Evolutionary conservation across 2,329 filamentous ascomycete genomes (phyloP).

Genomic region (Aureobasidium lini): DNA sequence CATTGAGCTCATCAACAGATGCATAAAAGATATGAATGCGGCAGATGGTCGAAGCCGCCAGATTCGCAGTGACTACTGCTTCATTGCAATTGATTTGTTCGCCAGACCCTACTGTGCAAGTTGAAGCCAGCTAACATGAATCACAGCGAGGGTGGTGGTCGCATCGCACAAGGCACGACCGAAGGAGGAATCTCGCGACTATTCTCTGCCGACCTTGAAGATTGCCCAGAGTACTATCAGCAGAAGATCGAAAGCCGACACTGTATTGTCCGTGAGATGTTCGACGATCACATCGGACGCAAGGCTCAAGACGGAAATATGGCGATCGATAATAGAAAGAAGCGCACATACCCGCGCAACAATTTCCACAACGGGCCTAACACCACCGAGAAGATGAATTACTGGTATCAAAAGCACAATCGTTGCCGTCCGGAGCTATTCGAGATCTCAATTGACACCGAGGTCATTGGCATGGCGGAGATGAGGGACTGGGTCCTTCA

Average conservation of each 20-base stretch:
- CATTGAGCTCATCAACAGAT: background rate
- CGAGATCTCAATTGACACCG: background rate
- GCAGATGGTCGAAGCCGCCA: background rate
- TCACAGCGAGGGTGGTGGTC: background rate
- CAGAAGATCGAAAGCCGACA: background rate
- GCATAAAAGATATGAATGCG: background rate
- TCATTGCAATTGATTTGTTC: background rate
- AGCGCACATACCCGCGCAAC: background rate
- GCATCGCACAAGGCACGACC: background rate
- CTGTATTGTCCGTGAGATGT: background rate
- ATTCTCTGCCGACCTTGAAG: background rate
- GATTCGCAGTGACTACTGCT: background rate
- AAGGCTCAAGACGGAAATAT: background rate
- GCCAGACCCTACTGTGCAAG: background rate
- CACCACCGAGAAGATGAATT: background rate
- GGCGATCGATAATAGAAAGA: background rate
- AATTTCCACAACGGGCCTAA: background rate
- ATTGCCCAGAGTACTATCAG: background rate
- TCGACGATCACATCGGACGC: background rate
- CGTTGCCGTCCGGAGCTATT: background rate
- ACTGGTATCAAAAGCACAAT: too few relatives aligned
- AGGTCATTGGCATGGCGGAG: background rate
- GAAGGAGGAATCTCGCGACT: background rate
- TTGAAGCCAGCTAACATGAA: background rate
- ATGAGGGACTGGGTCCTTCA: background rate